Evolutionary conservation across 129 eudicot species (phyloP).

Genomic region (Smallanthus sonchifolius): DNA sequence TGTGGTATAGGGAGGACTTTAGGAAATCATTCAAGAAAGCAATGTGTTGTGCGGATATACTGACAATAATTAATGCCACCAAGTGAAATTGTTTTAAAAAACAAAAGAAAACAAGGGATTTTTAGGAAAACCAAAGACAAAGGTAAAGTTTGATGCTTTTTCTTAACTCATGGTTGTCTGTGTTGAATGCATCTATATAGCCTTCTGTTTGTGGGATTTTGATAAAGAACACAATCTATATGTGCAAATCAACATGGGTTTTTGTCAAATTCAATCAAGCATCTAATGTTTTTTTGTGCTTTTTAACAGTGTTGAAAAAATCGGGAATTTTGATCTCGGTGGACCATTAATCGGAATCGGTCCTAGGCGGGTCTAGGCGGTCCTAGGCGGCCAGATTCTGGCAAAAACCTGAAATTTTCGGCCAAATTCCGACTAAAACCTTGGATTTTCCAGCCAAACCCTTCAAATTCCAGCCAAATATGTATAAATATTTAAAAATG

Average conservation of each 20-base stretch:
- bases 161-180: conserved; percentile 14
- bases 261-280: not conserved
- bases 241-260: not conserved
- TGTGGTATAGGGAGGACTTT: conserved; percentile 62
- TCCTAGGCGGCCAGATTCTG: too few relatives aligned
- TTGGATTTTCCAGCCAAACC: too few relatives aligned
- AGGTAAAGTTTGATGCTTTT: conserved; percentile 31
- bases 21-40: conserved; percentile 59
- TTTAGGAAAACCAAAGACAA: conserved; percentile 9
- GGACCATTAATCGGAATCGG: too few relatives aligned
- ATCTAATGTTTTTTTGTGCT: not conserved
- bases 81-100: conserved; percentile 8
- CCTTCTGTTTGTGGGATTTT: conserved; percentile 10
- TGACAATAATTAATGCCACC: too few relatives aligned
- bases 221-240: not conserved
- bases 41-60: too few relatives aligned
- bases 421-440: too few relatives aligned
- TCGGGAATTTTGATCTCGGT: too few relatives aligned
- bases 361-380: too few relatives aligned
- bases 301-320: too few relatives aligned
- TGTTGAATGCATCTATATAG: conserved; percentile 34
- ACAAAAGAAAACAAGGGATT: conserved; percentile 20
- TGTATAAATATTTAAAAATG: too few relatives aligned
- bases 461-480: too few relatives aligned
- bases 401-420: too few relatives aligned